Conservation (phyloP, 2,329 filamentous ascomycete genomes). For the Chrysosporium queenslandicum region DNA sequence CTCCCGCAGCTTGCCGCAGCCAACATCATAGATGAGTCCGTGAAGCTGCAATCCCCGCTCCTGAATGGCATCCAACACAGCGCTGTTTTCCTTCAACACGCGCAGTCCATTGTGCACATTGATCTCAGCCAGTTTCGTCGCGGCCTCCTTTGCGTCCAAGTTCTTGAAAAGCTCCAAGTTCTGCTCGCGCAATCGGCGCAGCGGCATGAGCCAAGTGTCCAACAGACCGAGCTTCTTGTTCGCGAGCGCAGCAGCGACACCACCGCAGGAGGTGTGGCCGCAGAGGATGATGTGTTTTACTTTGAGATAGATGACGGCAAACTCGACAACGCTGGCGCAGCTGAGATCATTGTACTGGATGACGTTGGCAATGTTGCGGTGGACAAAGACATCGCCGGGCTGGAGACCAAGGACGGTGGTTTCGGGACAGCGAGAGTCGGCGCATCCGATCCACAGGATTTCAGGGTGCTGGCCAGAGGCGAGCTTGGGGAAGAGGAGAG, state of each 20-base stretch:
- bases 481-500: conserved; percentile 59
- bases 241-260: conserved; percentile 46
- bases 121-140: conserved; percentile 59
- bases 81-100: conserved; percentile 57
- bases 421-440: conserved; percentile 75
- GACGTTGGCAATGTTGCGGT: conserved; percentile 85
- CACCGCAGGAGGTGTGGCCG: conserved; percentile 53
- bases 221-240: conserved; percentile 50
- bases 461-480: conserved; percentile 55
- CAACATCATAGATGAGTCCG: conserved; percentile 64
- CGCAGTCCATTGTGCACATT: conserved; percentile 63
- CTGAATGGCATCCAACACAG: conserved; percentile 58
- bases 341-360: conserved; percentile 65
- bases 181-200: conserved; percentile 46
- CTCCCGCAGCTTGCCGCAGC: conserved; percentile 45
- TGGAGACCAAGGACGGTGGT: conserved; percentile 68
- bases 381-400: conserved; percentile 77
- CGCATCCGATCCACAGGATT: conserved; percentile 74
- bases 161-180: conserved; percentile 43
- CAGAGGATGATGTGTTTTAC: conserved; percentile 55
- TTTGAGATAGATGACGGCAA: conserved; percentile 61
- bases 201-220: conserved; percentile 52
- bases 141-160: conserved; percentile 41
- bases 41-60: conserved; percentile 65
- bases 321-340: conserved; percentile 66